Base-by-base conservation (phyloP, 768 basidiomycete species). In the Amanita muscaria region DNA sequence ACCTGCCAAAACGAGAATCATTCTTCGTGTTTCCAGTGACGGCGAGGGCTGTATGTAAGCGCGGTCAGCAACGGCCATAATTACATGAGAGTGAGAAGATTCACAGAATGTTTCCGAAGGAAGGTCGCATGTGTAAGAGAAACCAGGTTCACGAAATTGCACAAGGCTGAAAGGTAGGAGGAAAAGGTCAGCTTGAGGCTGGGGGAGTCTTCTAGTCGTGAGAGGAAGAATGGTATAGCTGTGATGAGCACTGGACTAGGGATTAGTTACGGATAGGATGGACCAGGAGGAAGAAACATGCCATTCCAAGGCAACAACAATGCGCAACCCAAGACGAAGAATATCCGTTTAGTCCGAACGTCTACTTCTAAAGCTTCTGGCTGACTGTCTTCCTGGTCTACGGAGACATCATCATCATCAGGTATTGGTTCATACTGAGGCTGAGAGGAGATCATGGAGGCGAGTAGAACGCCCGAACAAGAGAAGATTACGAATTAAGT, bases 281-380 rank as follows among this genome's bases (percentile, higher is more conserved):
- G n/a, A n/a, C n/a, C 15, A 25, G 9, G 8, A 54, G 21, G 46
- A 12, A 57, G 10, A 21, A 29, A 16, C 73, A 57, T 59, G 90
- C 91, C 89, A 57, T 92, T 94, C 91, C 91, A 96, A 22, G 88
- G 82, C 14, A 96, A 63, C 5, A 96, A 70, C 3, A 83, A 74
- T 15, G 87, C 83, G 46, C 82, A 82, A 2, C 91, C 89, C 14
- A 92, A 61, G 18, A 84, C 60, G 51, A 88, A 85, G 52, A 80
- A 73, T 32, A 81, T 73, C 78, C 80, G 82, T 40, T 65, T 61
- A 53, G 81, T 27, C 55, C 63, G 36, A 61, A 61, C n/a, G 57
- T 54, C 46, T 7, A 34, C 2, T 21, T 32, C 14, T 11, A 27
- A n/a, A 16, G 35, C 34, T n/a, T 57, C 51, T 8, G 55, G 46